Percentiles rank a stretch among this genome's conserved stretches.
Evolutionary conservation across 2,329 filamentous ascomycete species (phyloP).

Genomic region (Verticillium isaacii): DNA sequence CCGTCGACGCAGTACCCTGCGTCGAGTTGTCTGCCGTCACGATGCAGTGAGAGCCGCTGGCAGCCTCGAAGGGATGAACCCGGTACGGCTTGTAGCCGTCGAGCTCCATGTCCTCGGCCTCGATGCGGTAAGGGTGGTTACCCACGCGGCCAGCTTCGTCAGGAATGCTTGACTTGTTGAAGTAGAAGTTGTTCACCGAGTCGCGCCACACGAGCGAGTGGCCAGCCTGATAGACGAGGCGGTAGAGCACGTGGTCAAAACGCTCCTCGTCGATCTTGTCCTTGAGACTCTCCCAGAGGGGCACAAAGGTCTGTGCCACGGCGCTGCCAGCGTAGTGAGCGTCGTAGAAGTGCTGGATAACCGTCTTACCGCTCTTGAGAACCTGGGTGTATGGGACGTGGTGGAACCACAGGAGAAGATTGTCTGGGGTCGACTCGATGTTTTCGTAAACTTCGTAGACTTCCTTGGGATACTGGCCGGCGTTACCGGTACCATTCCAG

Average conservation of each 20-base stretch:
- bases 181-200: slow-evolving; percentile 60
- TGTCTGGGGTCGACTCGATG: slow-evolving; percentile 59
- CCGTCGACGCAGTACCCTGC: slow-evolving; percentile 40
- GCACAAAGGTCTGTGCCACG: slow-evolving; percentile 54
- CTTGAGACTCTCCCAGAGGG: slow-evolving; percentile 48
- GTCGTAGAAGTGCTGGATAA: slow-evolving; percentile 64
- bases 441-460: slow-evolving; percentile 55
- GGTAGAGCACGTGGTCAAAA: slow-evolving; percentile 53
- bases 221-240: slow-evolving; percentile 61
- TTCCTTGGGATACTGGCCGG: slow-evolving; percentile 62
- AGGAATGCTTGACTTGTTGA: slow-evolving; percentile 54
- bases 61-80: slow-evolving; percentile 36
- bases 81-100: slow-evolving; percentile 43
- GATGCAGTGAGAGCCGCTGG: slow-evolving; percentile 50
- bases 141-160: slow-evolving; percentile 53
- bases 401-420: slow-evolving; percentile 70
- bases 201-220: slow-evolving; percentile 69
- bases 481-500: slow-evolving; percentile 59
- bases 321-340: slow-evolving; percentile 56
- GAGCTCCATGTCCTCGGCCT: slow-evolving; percentile 62
- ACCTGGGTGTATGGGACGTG: slow-evolving; percentile 63
- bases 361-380: slow-evolving; percentile 59
- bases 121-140: slow-evolving; percentile 60
- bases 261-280: slow-evolving; percentile 56
- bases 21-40: slow-evolving; percentile 49